These are phyloP conservation scores for Hyphodiscus hymeniophilus DNA, from an alignment of 495 filamentous ascomycete genomes.

Conservation along the genomic window DNA sequence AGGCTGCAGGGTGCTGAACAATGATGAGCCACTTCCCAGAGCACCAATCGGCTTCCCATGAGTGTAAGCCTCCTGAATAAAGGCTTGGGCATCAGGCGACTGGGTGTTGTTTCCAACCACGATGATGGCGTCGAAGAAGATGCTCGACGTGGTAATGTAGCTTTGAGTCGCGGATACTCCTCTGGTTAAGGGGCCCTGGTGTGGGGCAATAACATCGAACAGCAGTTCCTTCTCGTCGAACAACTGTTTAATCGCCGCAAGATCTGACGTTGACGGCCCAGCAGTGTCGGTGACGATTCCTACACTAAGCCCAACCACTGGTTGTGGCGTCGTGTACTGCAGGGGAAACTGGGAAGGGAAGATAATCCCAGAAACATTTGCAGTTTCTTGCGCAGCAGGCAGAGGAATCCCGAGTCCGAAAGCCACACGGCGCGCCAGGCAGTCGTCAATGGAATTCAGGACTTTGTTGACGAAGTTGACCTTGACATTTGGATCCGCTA, in stretches of 20 bases:
- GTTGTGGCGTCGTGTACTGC: not conserved
- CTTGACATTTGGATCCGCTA: not conserved
- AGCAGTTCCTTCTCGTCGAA: not conserved
- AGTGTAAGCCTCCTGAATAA: slow-evolving; percentile 1
- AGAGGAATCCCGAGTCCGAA: not conserved
- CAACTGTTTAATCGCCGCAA: not conserved
- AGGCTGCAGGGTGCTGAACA: not conserved
- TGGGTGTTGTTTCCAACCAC: not conserved
- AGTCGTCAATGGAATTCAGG: not conserved
- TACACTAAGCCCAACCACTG: not conserved
- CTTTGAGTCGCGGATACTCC: not conserved
- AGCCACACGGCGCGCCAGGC: not conserved
- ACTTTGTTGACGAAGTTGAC: slow-evolving; percentile 1
- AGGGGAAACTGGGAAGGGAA: not conserved
- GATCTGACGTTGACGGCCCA: not conserved
- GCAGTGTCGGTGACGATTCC: not conserved
- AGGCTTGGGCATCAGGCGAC: not conserved
- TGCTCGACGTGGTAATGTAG: slow-evolving; percentile 1
- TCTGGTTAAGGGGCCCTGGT: not conserved
- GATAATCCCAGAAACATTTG: not conserved
- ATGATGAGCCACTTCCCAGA: not conserved
- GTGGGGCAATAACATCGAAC: not conserved
- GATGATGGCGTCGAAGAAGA: not conserved
- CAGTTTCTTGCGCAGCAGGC: not conserved
- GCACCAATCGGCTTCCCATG: not conserved